Evolutionary conservation across 495 filamentous ascomycete genomes (phyloP).

Genomic region (Cryomyces antarcticus): DNA sequence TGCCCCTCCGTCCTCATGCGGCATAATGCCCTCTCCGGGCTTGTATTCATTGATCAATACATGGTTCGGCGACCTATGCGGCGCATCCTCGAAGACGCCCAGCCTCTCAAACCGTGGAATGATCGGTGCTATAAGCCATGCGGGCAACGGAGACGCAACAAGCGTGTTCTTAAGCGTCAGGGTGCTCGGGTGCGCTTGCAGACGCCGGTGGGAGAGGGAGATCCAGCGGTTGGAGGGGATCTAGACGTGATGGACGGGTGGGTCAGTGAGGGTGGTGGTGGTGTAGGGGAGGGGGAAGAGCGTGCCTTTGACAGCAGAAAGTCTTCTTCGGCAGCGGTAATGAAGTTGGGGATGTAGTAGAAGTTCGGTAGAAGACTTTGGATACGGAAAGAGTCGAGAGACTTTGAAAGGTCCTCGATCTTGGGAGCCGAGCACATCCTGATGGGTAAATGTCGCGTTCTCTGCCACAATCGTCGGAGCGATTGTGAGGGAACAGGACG

Average conservation of each 20-base stretch:
- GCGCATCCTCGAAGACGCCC: conserved; percentile 45
- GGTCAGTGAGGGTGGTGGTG: too few relatives aligned
- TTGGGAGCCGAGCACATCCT: too few relatives aligned
- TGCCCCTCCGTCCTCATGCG: conserved; percentile 80
- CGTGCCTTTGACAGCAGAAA: conserved; percentile 41
- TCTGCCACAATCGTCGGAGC: too few relatives aligned
- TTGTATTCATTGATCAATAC: conserved; percentile 84
- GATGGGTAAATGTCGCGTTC: too few relatives aligned
- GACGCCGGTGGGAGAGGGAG: conserved; percentile 59
- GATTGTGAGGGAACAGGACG: too few relatives aligned
- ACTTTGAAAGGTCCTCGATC: too few relatives aligned
- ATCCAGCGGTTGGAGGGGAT: conserved; percentile 46
- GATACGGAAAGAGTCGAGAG: conserved; percentile 18
- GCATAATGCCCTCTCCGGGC: conserved; percentile 82
- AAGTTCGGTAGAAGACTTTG: conserved; percentile 38
- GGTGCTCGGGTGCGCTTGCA: conserved; percentile 77
- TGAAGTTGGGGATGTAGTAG: conserved; percentile 81
- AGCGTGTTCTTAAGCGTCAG: conserved; percentile 53
- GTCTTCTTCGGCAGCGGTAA: conserved; percentile 54
- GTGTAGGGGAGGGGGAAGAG: conserved; percentile 16
- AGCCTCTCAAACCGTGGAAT: conserved; percentile 41
- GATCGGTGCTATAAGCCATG: conserved; percentile 55
- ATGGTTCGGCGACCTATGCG: conserved; percentile 69
- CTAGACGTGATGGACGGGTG: conserved; percentile 4
- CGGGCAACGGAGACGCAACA: conserved; percentile 51